Conservation (phyloP, 148 eudicot genomes). For the Mesembryanthemum crystallinum region DNA sequence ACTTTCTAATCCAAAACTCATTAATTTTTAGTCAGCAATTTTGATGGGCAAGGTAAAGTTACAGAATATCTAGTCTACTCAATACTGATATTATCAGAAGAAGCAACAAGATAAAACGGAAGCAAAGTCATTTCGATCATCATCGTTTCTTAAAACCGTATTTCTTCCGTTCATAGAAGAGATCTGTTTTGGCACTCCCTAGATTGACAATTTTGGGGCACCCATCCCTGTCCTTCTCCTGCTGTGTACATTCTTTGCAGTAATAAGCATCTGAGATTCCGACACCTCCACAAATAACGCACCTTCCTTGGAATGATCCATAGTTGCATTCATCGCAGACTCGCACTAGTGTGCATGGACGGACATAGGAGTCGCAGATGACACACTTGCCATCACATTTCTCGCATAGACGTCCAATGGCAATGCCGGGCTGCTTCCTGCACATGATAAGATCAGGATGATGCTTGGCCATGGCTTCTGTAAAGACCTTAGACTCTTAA, state of each 20-base stretch:
- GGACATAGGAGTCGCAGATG: conserved; percentile 75
- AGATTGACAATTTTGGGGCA: conserved; percentile 82
- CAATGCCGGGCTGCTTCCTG: conserved; percentile 79
- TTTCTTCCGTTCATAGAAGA: conserved; percentile 72
- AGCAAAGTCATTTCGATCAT: conserved; percentile 23
- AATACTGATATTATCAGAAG: background rate
- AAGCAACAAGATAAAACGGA: background rate
- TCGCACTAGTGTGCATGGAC: conserved; percentile 79
- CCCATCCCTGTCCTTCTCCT: conserved; percentile 84
- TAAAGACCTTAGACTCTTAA: conserved; percentile 12
- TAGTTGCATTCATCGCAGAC: conserved; percentile 84
- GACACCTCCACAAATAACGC: conserved; percentile 81
- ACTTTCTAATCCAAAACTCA: background rate
- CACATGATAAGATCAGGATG: conserved; percentile 90
- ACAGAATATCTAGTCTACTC: background rate
- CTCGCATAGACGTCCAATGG: conserved; percentile 78
- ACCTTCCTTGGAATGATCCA: conserved; percentile 79
- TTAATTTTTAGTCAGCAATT: conserved; percentile 9
- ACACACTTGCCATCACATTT: conserved; percentile 82
- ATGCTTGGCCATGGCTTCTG: conserved; percentile 73
- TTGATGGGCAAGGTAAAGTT: conserved; percentile 9
- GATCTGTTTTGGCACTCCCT: conserved; percentile 83
- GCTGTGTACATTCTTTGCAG: conserved; percentile 86
- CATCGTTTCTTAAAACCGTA: conserved; percentile 71
- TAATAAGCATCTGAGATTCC: conserved; percentile 84